These are phyloP conservation scores for Blastobotrys petasosporus DNA, from an alignment of 1,139 yeast genomes.

Conservation along the genomic window DNA sequence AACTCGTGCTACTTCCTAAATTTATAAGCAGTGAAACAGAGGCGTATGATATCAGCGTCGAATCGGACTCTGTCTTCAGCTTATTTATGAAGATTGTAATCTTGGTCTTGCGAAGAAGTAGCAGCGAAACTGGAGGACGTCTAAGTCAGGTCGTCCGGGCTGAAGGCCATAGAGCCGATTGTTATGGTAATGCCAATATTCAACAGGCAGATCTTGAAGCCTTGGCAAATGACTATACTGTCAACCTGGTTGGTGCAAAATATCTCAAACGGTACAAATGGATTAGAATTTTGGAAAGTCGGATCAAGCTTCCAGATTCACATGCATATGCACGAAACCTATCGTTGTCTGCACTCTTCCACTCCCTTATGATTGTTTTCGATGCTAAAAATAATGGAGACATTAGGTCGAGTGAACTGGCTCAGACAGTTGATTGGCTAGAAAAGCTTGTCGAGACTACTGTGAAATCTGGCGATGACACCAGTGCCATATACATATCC, in stretches of 20 bases:
- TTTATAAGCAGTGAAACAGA: too few relatives aligned
- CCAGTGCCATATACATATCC: too few relatives aligned
- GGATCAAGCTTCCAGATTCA: not conserved
- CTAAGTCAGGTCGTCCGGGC: not conserved
- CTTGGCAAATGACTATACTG: constrained; percentile 1
- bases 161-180: constrained; percentile 1
- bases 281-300: too few relatives aligned
- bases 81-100: not conserved
- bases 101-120: not conserved
- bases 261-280: not conserved
- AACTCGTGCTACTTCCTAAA: too few relatives aligned
- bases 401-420: too few relatives aligned
- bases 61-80: not conserved
- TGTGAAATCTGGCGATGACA: too few relatives aligned
- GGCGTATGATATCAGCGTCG: not conserved
- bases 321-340: not conserved
- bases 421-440: too few relatives aligned
- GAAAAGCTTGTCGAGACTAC: too few relatives aligned
- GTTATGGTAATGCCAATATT: not conserved
- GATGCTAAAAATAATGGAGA: too few relatives aligned
- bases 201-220: not conserved
- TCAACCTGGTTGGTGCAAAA: constrained; percentile 3
- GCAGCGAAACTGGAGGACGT: not conserved
- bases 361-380: too few relatives aligned
- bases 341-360: too few relatives aligned